Conservation (phyloP, 192 early-diverging fungal species). For the Dimargaris verticillata region DNA sequence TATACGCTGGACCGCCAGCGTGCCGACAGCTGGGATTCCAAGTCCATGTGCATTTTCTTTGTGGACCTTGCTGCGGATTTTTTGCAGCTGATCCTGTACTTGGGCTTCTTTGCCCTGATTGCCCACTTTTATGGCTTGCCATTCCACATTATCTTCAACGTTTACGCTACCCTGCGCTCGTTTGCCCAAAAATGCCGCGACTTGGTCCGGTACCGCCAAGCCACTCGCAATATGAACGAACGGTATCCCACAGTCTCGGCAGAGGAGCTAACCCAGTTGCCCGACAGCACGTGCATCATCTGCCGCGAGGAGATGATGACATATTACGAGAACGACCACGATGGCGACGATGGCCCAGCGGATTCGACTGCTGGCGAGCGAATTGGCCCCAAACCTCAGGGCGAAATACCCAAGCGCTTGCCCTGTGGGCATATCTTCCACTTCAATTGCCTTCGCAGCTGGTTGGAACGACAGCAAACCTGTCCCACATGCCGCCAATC, state of each 20-base stretch:
- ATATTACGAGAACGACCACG: background rate
- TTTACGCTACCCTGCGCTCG: constrained; percentile 86
- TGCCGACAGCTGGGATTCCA: constrained; percentile 87
- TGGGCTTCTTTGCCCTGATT: constrained; percentile 76
- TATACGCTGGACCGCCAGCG: constrained; percentile 68
- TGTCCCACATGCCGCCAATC: constrained; percentile 74
- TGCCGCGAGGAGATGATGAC: constrained; percentile 87
- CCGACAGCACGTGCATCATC: constrained; percentile 83
- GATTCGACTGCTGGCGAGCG: constrained; percentile 18
- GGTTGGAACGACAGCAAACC: constrained; percentile 93
- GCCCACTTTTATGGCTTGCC: constrained; percentile 73
- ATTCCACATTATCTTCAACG: constrained; percentile 88
- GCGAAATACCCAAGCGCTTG: constrained; percentile 77
- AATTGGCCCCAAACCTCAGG: constrained; percentile 11
- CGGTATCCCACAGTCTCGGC: constrained; percentile 85
- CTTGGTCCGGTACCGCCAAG: constrained; percentile 78
- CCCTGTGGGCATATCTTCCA: constrained; percentile 97
- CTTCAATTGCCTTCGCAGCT: constrained; percentile 87
- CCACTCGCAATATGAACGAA: constrained; percentile 91
- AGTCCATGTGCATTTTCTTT: constrained; percentile 81
- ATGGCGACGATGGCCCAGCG: constrained; percentile 14
- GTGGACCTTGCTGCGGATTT: constrained; percentile 80
- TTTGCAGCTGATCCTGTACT: constrained; percentile 72
- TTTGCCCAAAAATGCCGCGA: constrained; percentile 81
- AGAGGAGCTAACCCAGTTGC: constrained; percentile 53